Conservation (phyloP, 2,329 filamentous ascomycete species). For the Sordariomycetes sp. region DNA sequence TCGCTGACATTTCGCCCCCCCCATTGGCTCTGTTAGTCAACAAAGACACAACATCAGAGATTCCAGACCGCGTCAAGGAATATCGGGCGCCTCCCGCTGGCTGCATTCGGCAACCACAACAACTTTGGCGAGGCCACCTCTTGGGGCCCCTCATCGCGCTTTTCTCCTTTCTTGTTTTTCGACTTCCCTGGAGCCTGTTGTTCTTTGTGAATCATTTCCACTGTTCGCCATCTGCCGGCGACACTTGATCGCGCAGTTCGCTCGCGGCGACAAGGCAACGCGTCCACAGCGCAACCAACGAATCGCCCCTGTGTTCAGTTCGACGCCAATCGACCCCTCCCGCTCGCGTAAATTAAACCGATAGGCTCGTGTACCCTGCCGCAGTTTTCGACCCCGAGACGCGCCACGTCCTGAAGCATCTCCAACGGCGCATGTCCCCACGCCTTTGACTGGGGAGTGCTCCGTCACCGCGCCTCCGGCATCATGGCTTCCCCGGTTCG, state of each 20-base stretch:
- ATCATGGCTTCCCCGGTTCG: slow-evolving; percentile 33
- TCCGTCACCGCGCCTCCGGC: slow-evolving; percentile 4
- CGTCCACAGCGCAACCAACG: neutral
- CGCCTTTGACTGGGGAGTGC: slow-evolving; percentile 5
- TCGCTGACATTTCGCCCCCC: neutral
- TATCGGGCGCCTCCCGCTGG: neutral
- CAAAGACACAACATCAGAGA: neutral
- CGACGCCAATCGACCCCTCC: neutral
- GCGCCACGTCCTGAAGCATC: neutral
- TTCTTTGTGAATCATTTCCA: neutral
- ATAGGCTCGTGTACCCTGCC: neutral
- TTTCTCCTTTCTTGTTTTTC: neutral
- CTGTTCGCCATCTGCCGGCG: neutral
- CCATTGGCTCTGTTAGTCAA: neutral
- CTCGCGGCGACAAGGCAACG: neutral
- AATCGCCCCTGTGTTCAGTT: neutral
- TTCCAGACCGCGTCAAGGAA: neutral
- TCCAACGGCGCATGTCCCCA: neutral
- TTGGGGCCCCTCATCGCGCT: neutral
- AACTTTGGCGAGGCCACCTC: neutral
- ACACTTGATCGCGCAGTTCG: neutral
- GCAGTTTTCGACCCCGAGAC: neutral
- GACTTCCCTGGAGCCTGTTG: neutral
- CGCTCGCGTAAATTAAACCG: neutral
- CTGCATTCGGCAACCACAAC: neutral